Percentiles rank a stretch among this genome's conserved stretches.
Conservation (phyloP, 352 stramenopile species). For the Phytophthora sansomeana region DNA sequence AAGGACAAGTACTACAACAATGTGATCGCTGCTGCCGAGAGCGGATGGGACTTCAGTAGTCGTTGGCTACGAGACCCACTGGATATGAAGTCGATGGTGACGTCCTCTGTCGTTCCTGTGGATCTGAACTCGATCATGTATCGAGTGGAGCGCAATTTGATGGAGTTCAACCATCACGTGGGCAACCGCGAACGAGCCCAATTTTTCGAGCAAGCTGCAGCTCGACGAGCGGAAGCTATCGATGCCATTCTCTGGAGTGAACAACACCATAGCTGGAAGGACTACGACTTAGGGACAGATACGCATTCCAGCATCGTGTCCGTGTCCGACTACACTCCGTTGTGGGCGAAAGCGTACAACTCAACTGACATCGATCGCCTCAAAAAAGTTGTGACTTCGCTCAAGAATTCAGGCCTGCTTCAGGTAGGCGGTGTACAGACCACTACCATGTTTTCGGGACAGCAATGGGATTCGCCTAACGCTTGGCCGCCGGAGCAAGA, state of each 20-base stretch:
- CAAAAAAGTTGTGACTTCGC: slow-evolving; percentile 50
- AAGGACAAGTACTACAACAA: slow-evolving; percentile 86
- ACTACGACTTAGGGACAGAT: slow-evolving; percentile 68
- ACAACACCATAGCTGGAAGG: slow-evolving; percentile 64
- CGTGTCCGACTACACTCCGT: slow-evolving; percentile 75
- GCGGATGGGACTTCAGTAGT: slow-evolving; percentile 93
- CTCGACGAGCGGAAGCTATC: slow-evolving; percentile 59
- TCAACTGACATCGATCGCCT: slow-evolving; percentile 50
- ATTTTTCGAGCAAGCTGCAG: slow-evolving; percentile 57
- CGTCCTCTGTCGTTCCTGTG: slow-evolving; percentile 75
- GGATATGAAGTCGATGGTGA: slow-evolving; percentile 80
- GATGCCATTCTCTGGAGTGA: slow-evolving; percentile 78
- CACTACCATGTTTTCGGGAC: slow-evolving; percentile 71
- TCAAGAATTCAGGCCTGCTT: slow-evolving; percentile 67
- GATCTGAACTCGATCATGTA: slow-evolving; percentile 90
- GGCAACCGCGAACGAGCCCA: slow-evolving; percentile 51
- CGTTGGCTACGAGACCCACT: slow-evolving; percentile 74
- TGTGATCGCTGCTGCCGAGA: slow-evolving; percentile 86
- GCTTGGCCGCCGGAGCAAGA: slow-evolving; percentile 88
- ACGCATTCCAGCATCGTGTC: slow-evolving; percentile 56
- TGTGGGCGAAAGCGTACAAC: slow-evolving; percentile 83
- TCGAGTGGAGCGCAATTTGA: slow-evolving; percentile 79
- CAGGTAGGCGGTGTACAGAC: slow-evolving; percentile 75
- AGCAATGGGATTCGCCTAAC: slow-evolving; percentile 91
- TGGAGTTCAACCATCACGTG: slow-evolving; percentile 61